phyloP scores from a whole-genome alignment of 73 alveolate genomes.

The Paramecium sonneborni region DNA sequence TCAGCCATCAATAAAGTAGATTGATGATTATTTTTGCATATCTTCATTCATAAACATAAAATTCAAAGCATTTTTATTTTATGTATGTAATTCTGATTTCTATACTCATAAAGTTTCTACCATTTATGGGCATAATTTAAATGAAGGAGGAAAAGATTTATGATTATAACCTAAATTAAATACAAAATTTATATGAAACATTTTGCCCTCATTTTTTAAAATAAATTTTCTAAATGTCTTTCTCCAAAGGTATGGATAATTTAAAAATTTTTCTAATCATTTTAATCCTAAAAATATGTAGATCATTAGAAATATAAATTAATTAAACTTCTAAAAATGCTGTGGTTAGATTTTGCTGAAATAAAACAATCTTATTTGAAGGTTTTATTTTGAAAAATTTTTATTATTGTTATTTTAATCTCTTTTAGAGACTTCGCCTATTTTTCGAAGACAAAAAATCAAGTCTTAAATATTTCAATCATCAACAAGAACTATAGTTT shows the following conservation, averaged over 20 bases:
- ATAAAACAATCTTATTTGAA: neutral
- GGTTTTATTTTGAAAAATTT: neutral
- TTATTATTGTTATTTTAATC: neutral
- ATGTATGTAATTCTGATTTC: conserved; percentile 80
- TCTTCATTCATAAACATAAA: conserved; percentile 89
- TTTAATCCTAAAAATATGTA: conserved; percentile 23
- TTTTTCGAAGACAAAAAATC: neutral
- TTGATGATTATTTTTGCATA: conserved; percentile 91
- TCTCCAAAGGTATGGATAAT: conserved; percentile 86
- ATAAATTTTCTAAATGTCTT: conserved; percentile 98
- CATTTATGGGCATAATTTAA: conserved; percentile 97
- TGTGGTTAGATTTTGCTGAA: neutral
- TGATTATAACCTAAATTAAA: conserved; percentile 99
- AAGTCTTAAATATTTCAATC: conserved; percentile 17
- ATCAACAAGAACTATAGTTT: conserved; percentile 21
- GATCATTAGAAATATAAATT: neutral
- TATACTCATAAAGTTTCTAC: conserved; percentile 98
- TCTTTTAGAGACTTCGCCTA: neutral
- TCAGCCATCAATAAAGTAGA: conserved; percentile 91
- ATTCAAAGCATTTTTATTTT: conserved; percentile 91
- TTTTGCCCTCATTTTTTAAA: conserved; percentile 95
- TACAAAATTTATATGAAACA: conserved; percentile 99
- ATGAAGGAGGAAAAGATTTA: conserved; percentile 97
- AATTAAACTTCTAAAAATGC: conserved; percentile 28
- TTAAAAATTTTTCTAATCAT: conserved; percentile 52